Evolutionary conservation across 1,139 yeast genomes (phyloP).

Genomic region (Pichia sp.): DNA sequence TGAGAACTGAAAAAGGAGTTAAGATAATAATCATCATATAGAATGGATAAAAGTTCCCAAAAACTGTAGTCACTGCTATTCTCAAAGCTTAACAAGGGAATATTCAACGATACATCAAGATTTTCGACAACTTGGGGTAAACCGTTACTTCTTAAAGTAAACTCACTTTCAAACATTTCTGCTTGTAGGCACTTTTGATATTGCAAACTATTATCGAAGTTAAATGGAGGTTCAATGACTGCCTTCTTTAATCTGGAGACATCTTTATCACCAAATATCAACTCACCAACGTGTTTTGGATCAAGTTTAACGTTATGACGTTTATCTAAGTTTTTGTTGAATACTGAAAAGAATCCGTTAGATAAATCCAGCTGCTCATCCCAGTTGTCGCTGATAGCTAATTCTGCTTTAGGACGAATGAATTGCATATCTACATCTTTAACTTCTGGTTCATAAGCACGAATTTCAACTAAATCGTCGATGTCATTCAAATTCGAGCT

Average conservation of each 20-base stretch:
- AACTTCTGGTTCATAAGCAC: conserved; percentile 63
- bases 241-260: conserved; percentile 17
- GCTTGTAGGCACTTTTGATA: conserved; percentile 14
- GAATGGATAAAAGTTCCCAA: conserved; percentile 54
- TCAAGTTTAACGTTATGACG: conserved; percentile 27
- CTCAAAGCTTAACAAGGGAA: conserved; percentile 27
- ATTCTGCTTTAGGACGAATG: conserved; percentile 38
- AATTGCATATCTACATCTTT: conserved; percentile 42
- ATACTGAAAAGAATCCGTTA: conserved; percentile 49
- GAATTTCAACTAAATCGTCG: conserved; percentile 46
- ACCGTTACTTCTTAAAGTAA: conserved; percentile 17
- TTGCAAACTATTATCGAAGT: conserved; percentile 13
- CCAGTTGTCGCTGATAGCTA: conserved; percentile 60
- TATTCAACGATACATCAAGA: conserved; percentile 30
- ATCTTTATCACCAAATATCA: conserved; percentile 48
- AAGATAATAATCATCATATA: conserved; percentile 46
- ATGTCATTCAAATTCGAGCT: conserved; percentile 7
- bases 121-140: conserved; percentile 34
- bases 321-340: conserved; percentile 29
- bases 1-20: conserved; percentile 22
- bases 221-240: conserved; percentile 7
- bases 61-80: conserved; percentile 28
- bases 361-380: conserved; percentile 56
- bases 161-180: conserved; percentile 16
- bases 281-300: conserved; percentile 42